Percentiles rank a stretch among this genome's conserved stretches.
These are phyloP conservation scores for Fusarium siculi DNA, from an alignment of 2,329 filamentous ascomycete species.

Conservation along the genomic window DNA sequence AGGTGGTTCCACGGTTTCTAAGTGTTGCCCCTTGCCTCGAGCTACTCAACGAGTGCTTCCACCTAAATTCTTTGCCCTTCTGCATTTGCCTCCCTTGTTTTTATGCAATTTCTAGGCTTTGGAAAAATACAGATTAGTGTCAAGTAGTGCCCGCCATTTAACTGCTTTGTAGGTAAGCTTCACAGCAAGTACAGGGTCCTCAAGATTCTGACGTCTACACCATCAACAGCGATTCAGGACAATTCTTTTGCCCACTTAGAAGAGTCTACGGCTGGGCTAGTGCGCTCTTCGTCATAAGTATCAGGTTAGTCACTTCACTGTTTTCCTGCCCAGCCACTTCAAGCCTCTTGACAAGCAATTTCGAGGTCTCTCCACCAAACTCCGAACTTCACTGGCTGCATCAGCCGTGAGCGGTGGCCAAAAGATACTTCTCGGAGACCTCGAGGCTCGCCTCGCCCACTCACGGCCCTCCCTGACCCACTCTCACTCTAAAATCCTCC, in stretches of 20 bases:
- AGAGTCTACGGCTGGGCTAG: constrained; percentile 6
- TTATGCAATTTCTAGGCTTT: constrained; percentile 7
- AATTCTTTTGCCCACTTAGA: constrained; percentile 18
- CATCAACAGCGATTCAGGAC: constrained; percentile 29
- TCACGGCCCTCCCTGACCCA: constrained; percentile 43
- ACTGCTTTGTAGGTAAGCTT: neutral
- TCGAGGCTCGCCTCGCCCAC: constrained; percentile 33
- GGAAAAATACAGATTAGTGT: constrained; percentile 14
- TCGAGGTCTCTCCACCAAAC: constrained; percentile 9
- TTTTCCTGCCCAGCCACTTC: constrained; percentile 37
- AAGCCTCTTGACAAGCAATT: constrained; percentile 24
- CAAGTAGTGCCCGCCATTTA: constrained; percentile 3
- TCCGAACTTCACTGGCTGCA: constrained; percentile 32
- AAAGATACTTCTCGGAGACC: constrained; percentile 39
- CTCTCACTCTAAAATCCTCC: constrained; percentile 36
- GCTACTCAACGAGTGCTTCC: neutral
- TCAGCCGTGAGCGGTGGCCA: constrained; percentile 40
- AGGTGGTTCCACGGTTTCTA: neutral
- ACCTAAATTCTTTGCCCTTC: constrained; percentile 29
- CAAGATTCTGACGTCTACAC: constrained; percentile 14
- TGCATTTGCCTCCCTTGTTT: constrained; percentile 6
- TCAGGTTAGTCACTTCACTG: constrained; percentile 17
- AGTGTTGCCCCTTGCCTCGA: constrained; percentile 10
- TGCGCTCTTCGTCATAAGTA: constrained; percentile 33
- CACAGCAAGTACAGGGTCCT: neutral